Base-by-base conservation (phyloP, 2,329 filamentous ascomycete genomes). In the Lasiodiplodia hormozganensis region DNA sequence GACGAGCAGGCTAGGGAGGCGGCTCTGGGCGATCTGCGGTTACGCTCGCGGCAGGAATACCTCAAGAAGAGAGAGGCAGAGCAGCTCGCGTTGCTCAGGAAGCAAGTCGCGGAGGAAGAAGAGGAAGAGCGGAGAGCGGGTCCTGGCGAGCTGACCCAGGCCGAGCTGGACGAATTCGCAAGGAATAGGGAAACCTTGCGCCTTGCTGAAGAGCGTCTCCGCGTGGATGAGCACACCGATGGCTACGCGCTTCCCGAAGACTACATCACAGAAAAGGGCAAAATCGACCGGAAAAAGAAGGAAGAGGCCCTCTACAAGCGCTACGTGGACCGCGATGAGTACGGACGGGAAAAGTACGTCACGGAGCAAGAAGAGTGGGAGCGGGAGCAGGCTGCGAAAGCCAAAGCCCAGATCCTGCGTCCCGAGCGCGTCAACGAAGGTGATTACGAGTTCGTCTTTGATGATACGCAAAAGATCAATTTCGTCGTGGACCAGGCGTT, bases 281-380 rank as follows among this genome's bases (percentile, higher is more conserved):
- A 96, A 76, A 90, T 97, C 70, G 92, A 97, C 76, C 86, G 87
- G 73, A 94, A 92, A 77, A 92, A 92, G 77, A 98, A 98, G 78
- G 89, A 96, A 71, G 92, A 96, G 28, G 93, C 92, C 0, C 85
- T 99, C 12, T 97, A 97, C 81, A 94, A 93, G 78, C 89, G 94
- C 62, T 95, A 97, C 73, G 90, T 97, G 3, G 94, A 97, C 71
- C 87, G 88, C 70, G 94, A 97, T 73, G 92, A 96, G 74, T 90
- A 90, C 73, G 94, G 94, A 4, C 90, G 96, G 71, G 95, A 97
- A 77, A 91, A 90, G 74, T 96, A 93, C 73, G 88, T 97, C 69
- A 97, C 94, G 0, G 96, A 99, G 78, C 92, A 97, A 71, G 94
- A 99, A 70, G 92, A 97, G 76, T 99, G 95, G 95, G 96, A 99